phyloP scores from a whole-genome alignment of 768 basidiomycete genomes.

The Kwoniella bestiolae region DNA sequence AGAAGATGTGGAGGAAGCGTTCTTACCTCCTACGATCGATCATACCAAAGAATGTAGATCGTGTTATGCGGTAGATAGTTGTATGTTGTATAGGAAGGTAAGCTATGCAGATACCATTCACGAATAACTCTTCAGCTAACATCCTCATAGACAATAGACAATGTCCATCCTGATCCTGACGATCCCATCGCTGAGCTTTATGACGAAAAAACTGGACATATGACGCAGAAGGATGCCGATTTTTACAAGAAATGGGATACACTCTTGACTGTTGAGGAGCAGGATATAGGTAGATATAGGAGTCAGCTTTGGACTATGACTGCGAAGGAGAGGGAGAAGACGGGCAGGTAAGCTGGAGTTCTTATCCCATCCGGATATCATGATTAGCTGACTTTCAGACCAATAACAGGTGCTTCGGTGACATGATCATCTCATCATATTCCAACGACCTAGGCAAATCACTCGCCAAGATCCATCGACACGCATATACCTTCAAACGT shows the following conservation, averaged over 20 bases:
- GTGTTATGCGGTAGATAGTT: conserved; percentile 82
- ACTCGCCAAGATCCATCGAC: conserved; percentile 72
- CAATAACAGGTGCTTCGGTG: conserved; percentile 66
- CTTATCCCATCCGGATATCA: background rate
- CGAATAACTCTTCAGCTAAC: background rate
- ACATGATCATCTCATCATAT: conserved; percentile 70
- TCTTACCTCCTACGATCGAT: conserved; percentile 87
- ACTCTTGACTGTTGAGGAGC: conserved; percentile 82
- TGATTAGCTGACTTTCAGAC: background rate
- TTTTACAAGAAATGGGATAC: conserved; percentile 94
- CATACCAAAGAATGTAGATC: conserved; percentile 74
- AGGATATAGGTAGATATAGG: conserved; percentile 78
- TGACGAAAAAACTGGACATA: conserved; percentile 76
- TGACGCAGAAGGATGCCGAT: conserved; percentile 67
- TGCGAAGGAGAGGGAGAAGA: conserved; percentile 74
- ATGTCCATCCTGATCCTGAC: conserved; percentile 61
- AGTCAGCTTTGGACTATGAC: conserved; percentile 93
- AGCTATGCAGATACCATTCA: conserved; percentile 22
- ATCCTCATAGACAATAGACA: conserved; percentile 68
- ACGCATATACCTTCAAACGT: conserved; percentile 72
- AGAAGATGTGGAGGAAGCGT: conserved; percentile 57
- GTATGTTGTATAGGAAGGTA: conserved; percentile 92
- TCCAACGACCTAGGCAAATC: conserved; percentile 56
- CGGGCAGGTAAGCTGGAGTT: conserved; percentile 65
- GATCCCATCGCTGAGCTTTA: conserved; percentile 65